phyloP scores from a whole-genome alignment of 2,329 filamentous ascomycete species.

The Talaromyces sp. region DNA sequence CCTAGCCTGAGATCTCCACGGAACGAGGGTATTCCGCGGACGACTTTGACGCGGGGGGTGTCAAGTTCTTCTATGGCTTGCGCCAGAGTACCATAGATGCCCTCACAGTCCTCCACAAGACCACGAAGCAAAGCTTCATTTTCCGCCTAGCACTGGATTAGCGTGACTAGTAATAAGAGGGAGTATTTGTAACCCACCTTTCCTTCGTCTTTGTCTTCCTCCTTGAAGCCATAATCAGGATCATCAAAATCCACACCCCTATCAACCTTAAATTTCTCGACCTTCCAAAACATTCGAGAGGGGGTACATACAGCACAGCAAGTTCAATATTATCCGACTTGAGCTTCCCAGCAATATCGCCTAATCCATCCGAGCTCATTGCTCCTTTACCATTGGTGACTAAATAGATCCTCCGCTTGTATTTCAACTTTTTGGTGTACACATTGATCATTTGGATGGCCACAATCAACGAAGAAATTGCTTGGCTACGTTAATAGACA shows the following conservation, averaged over 20 bases:
- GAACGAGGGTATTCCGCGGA: slow-evolving; percentile 72
- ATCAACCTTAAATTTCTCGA: slow-evolving; percentile 22
- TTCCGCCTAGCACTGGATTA: slow-evolving; percentile 42
- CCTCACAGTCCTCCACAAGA: slow-evolving; percentile 64
- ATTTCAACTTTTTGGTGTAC: slow-evolving; percentile 77
- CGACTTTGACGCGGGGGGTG: slow-evolving; percentile 68
- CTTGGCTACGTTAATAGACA: slow-evolving; percentile 29
- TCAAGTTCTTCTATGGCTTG: slow-evolving; percentile 78
- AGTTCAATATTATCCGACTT: slow-evolving; percentile 73
- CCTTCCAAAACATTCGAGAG: not conserved
- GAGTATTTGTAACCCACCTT: slow-evolving; percentile 52
- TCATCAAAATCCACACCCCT: slow-evolving; percentile 94
- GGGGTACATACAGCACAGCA: slow-evolving; percentile 62
- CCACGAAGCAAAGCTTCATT: slow-evolving; percentile 67
- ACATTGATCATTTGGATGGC: slow-evolving; percentile 79
- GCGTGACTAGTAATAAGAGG: not conserved
- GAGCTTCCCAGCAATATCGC: slow-evolving; percentile 66
- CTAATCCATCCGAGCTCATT: slow-evolving; percentile 67
- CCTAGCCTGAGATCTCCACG: slow-evolving; percentile 77
- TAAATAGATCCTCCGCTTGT: slow-evolving; percentile 71
- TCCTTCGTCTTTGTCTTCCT: slow-evolving; percentile 69
- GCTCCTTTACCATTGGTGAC: slow-evolving; percentile 73
- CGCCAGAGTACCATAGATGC: slow-evolving; percentile 74
- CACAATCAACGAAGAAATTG: slow-evolving; percentile 77
- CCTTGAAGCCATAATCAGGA: slow-evolving; percentile 80